phyloP scores from a whole-genome alignment of 805 yeast species.

The Metschnikowia reukaufii region DNA sequence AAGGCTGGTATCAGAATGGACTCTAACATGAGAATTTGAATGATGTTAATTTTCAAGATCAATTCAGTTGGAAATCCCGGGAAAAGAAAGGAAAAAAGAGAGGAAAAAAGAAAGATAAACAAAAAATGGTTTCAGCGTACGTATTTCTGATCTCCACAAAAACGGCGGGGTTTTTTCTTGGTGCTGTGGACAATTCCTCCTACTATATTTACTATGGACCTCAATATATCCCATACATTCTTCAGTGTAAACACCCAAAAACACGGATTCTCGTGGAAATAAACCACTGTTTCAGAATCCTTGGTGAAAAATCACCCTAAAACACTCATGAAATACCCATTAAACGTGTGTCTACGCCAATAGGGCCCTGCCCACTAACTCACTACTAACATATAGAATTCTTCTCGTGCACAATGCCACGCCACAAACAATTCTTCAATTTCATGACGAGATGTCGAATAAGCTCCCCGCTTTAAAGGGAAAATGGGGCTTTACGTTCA shows the following conservation, averaged over 20 bases:
- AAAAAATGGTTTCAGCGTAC: slow-evolving; percentile 39
- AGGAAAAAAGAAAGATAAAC: background rate
- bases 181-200: too few relatives aligned
- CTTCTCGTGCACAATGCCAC: slow-evolving; percentile 40
- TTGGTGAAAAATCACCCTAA: background rate
- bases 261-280: too few relatives aligned
- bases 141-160: slow-evolving; percentile 14
- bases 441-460: slow-evolving; percentile 70
- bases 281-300: too few relatives aligned
- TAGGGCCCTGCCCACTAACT: background rate
- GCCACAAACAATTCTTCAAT: slow-evolving; percentile 62
- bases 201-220: too few relatives aligned
- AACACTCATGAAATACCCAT: background rate
- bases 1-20: too few relatives aligned
- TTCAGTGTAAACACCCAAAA: too few relatives aligned
- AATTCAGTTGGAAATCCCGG: too few relatives aligned
- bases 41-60: too few relatives aligned
- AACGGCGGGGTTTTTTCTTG: too few relatives aligned
- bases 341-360: background rate
- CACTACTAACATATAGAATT: slow-evolving; percentile 25
- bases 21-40: too few relatives aligned
- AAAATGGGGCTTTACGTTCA: slow-evolving; percentile 69
- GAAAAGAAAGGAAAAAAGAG: background rate
- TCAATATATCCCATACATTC: too few relatives aligned
- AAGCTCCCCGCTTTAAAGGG: slow-evolving; percentile 61